A percentile compares a stretch with the other conserved stretches of the same genome.
Evolutionary conservation across 345 rosid species (phyloP).

Genomic region (Fremontodendron californicum): DNA sequence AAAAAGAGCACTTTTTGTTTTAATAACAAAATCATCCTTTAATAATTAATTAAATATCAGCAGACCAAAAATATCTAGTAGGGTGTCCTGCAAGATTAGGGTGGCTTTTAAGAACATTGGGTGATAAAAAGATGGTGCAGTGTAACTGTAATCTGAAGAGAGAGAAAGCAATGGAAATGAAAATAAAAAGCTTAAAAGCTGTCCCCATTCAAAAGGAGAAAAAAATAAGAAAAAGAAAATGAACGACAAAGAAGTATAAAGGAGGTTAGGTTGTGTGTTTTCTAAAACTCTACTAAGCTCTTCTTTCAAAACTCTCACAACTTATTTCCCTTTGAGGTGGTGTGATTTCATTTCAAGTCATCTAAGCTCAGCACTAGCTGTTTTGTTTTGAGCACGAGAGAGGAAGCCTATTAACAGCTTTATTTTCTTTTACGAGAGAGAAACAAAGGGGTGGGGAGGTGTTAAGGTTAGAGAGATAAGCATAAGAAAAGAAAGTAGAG

Average conservation of each 20-base stretch:
- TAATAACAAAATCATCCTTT: not conserved
- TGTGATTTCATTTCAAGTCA: not conserved
- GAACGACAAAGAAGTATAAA: slow-evolving; percentile 37
- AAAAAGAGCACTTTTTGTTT: slow-evolving; percentile 13
- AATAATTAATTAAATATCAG: slow-evolving; percentile 10
- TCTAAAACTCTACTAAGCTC: slow-evolving; percentile 32
- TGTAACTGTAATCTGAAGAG: slow-evolving; percentile 21
- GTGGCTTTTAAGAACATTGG: slow-evolving; percentile 20
- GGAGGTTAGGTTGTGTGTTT: slow-evolving; percentile 28
- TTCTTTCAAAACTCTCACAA: slow-evolving; percentile 17
- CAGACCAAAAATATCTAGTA: slow-evolving; percentile 20
- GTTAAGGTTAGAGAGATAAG: slow-evolving; percentile 1
- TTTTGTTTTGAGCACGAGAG: slow-evolving; percentile 8
- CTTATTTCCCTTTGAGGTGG: not conserved
- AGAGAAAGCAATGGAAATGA: slow-evolving; percentile 26
- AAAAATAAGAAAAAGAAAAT: not conserved
- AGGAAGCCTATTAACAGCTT: no score
- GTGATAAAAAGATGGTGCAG: slow-evolving; percentile 31
- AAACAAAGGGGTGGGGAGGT: slow-evolving; percentile 21
- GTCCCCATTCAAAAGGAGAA: slow-evolving; percentile 6
- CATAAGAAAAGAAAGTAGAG: not conserved
- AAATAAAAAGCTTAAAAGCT: slow-evolving; percentile 26
- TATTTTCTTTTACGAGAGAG: not conserved
- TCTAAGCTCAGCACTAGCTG: not conserved
- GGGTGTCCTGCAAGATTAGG: no score